Evolutionary conservation across 805 yeast genomes (phyloP).

Genomic region (Yamadazyma sp.): DNA sequence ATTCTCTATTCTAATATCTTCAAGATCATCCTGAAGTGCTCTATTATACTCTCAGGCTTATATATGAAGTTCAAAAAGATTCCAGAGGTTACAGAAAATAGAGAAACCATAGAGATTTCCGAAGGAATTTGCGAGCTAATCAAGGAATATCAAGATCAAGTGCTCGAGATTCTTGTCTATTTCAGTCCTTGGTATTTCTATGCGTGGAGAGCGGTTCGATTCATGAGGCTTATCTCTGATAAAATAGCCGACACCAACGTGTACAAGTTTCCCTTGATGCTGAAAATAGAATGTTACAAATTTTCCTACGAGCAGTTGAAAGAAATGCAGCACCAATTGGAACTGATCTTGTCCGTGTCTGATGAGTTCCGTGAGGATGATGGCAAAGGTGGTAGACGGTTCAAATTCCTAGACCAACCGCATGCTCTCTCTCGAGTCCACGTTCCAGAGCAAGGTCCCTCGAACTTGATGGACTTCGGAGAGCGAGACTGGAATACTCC

Average conservation of each 20-base stretch:
- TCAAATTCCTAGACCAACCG: neutral
- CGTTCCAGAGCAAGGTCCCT: no score
- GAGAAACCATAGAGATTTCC: neutral
- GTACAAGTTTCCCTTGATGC: slow-evolving; percentile 1
- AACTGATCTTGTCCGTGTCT: neutral
- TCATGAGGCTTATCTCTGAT: neutral
- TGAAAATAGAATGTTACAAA: neutral
- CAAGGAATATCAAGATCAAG: neutral
- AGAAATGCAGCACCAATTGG: neutral
- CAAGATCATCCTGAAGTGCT: slow-evolving; percentile 23
- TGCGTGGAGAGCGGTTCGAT: slow-evolving; percentile 46
- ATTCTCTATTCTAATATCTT: slow-evolving; percentile 40
- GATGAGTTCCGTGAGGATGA: slow-evolving; percentile 1
- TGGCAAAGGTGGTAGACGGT: slow-evolving; percentile 5
- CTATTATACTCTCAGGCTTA: slow-evolving; percentile 24
- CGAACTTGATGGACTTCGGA: no score
- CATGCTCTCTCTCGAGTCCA: neutral
- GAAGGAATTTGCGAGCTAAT: neutral
- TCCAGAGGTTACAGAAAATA: no score
- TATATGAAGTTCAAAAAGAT: no score
- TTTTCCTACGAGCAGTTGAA: neutral
- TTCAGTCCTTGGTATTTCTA: slow-evolving; percentile 59
- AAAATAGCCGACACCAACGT: neutral
- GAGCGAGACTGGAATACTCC: no score
- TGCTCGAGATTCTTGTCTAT: slow-evolving; percentile 4